Evolutionary conservation across 495 filamentous ascomycete species (phyloP).

Genomic region (Podospora tetraspora): DNA sequence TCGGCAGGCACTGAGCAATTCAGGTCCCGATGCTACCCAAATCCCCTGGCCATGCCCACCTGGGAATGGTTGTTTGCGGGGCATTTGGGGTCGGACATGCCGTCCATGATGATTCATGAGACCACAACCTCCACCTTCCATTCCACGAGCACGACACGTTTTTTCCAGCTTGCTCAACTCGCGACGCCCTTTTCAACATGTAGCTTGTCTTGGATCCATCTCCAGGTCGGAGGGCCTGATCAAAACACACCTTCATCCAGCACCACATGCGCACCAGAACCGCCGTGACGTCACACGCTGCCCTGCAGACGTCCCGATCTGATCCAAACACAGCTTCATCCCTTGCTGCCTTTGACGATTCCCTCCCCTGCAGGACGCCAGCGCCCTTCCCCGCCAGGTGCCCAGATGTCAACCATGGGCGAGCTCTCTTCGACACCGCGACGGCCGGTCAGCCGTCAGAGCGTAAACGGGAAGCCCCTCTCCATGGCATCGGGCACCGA

Average conservation of each 20-base stretch:
- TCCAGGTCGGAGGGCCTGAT: neutral
- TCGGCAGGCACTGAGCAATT: neutral
- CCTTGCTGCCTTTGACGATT: neutral
- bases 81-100: neutral
- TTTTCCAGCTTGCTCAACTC: neutral
- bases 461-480: neutral
- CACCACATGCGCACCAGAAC: neutral
- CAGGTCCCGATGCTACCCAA: neutral
- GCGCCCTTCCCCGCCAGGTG: neutral
- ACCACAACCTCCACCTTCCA: neutral
- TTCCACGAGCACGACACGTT: neutral
- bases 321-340: neutral
- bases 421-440: constrained; percentile 6
- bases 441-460: neutral
- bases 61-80: neutral
- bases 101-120: neutral
- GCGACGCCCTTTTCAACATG: neutral
- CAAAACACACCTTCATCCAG: neutral
- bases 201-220: neutral
- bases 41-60: neutral
- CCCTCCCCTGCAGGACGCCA: neutral
- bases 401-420: neutral
- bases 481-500: constrained; percentile 9
- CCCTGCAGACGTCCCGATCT: neutral
- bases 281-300: neutral